These are phyloP conservation scores for Areca catechu DNA, from an alignment of 176 grass and related monocot species.

Conservation along the genomic window DNA sequence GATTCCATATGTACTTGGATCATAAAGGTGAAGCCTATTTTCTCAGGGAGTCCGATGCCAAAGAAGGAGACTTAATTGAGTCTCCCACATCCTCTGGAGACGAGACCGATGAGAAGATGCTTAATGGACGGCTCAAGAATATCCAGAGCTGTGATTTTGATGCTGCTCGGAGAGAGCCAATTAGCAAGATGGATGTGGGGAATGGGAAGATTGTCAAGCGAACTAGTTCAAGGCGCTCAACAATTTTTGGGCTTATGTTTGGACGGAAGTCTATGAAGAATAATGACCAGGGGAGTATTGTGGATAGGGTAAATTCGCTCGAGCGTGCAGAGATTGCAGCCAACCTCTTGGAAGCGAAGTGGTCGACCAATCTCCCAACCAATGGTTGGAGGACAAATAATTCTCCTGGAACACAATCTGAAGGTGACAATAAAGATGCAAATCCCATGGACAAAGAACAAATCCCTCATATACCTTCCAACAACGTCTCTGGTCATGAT, in stretches of 20 bases:
- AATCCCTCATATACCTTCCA: background rate
- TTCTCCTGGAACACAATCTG: conserved; percentile 28
- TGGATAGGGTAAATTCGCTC: conserved; percentile 60
- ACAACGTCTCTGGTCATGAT: conserved; percentile 11
- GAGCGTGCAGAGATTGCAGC: conserved; percentile 81
- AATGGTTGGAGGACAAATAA: conserved; percentile 9
- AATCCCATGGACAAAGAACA: conserved; percentile 14
- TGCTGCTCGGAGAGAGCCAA: conserved; percentile 24
- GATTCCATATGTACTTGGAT: conserved; percentile 85
- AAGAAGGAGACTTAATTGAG: conserved; percentile 36
- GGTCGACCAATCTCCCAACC: conserved; percentile 59
- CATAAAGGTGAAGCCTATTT: conserved; percentile 81
- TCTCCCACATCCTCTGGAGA: conserved; percentile 48
- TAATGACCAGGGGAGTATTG: conserved; percentile 13
- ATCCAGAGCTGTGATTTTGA: conserved; percentile 37
- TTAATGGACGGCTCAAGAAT: conserved; percentile 31
- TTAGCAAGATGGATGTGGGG: conserved; percentile 5
- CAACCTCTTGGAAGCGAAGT: conserved; percentile 72
- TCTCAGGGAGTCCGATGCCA: conserved; percentile 31
- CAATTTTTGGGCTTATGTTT: conserved; percentile 66
- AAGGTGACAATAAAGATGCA: conserved; percentile 17
- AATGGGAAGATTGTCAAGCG: conserved; percentile 36
- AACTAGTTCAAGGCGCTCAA: conserved; percentile 29
- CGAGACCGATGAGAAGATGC: conserved; percentile 27
- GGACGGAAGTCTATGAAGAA: conserved; percentile 49